Evolutionary conservation across 495 filamentous ascomycete genomes (phyloP).

Genomic region (Podospora pseudocomata): DNA sequence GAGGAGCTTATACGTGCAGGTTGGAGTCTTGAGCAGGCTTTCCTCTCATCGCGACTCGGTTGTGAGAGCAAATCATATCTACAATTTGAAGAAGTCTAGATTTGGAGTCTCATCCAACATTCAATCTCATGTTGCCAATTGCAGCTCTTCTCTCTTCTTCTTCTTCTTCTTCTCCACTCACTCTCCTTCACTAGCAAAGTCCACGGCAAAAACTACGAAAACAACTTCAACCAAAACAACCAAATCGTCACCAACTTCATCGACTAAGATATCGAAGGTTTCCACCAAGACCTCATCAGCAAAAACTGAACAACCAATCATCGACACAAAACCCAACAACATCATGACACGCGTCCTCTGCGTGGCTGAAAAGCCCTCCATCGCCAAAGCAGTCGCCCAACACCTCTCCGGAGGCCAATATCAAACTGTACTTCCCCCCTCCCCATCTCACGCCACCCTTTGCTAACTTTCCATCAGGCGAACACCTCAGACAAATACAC

Average conservation of each 20-base stretch:
- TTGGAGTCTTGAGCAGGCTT: background rate
- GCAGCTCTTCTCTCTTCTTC: background rate
- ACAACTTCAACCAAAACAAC: background rate
- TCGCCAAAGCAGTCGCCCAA: conserved; percentile 86
- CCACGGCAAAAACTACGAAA: background rate
- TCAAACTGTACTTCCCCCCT: conserved; percentile 56
- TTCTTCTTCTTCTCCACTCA: background rate
- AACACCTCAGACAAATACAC: conserved; percentile 67
- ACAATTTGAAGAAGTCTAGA: background rate
- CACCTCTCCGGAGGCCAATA: conserved; percentile 77
- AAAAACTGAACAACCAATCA: background rate
- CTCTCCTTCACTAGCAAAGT: background rate
- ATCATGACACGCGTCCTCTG: conserved; percentile 65
- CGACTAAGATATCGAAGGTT: background rate
- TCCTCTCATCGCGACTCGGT: background rate
- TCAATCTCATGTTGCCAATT: background rate
- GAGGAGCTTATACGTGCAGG: background rate
- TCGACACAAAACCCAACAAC: background rate
- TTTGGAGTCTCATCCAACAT: background rate
- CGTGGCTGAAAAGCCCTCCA: conserved; percentile 95
- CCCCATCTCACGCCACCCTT: background rate
- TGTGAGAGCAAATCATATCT: background rate
- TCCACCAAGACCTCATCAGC: background rate
- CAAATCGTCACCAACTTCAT: background rate
- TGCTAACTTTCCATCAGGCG: conserved; percentile 24